Base-by-base conservation (phyloP, 23 red algal species). In the Agarophyton chilense region DNA sequence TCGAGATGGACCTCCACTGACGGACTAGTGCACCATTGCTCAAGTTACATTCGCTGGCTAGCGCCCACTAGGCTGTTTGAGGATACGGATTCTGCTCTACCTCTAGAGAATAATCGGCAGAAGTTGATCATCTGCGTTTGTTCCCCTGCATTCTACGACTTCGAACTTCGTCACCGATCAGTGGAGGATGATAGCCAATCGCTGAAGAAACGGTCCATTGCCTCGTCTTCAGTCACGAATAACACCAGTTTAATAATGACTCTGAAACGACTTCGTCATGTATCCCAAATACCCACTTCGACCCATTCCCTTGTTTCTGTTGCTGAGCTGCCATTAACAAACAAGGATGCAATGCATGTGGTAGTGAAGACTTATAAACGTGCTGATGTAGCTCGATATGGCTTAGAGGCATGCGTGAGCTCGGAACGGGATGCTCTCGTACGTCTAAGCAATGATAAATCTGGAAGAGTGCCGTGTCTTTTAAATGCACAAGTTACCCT, bases 301-400 rank as follows among this genome's bases (percentile, higher is more conserved):
- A 42, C 33, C 52, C 61, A 29, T 38, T 74, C 88, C 12, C 39
- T 82, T 36, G 70, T 91, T 1, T 81, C 77, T 50, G 13, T 58
- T 17, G 74, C 88, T 21, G 74, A 82, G 11, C 77, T 89, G 14
- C 73, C 71, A 4, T 68, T 58, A 34, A 52, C 80, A 64, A 34
- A 85, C 8, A 62, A 60, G 4, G 47, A 50, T 17, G 35, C 75
- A 0, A 82, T 73, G 11, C 77, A 31, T 2, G 75, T 81, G 47
- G 26, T 91, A n/a, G 46, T 81, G 38, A 91, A 91, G 46, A 91
- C 88, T 11, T 91, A 91, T 42, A 60, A 38, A 49, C 75, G 51
- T 52, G 29, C 62, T 61, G 88, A 82, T 72, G 46, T 91, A 21
- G 19, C 45, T 16, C 55, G 65, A 26, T 42, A 81, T 29, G 39